phyloP scores from a whole-genome alignment of 139 green algal species.

The Asterochloris sp. region DNA sequence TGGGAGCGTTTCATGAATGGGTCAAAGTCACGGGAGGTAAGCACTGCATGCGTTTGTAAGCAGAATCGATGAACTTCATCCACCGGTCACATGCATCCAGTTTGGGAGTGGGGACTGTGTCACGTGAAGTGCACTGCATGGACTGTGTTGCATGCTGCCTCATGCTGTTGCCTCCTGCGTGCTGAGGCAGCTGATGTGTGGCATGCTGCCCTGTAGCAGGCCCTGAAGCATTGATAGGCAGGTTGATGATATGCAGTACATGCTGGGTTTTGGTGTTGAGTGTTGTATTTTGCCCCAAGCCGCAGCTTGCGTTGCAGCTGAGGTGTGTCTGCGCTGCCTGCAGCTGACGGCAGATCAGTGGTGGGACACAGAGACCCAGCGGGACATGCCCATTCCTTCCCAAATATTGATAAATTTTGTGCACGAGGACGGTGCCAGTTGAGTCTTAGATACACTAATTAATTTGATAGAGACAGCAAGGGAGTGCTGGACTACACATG shows the following conservation, averaged over 20 bases:
- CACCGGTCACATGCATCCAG: neutral
- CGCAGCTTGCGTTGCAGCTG: too few relatives aligned
- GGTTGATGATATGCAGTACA: neutral
- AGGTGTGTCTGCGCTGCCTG: neutral
- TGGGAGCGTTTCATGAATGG: slow-evolving; percentile 18
- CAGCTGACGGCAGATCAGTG: slow-evolving; percentile 15
- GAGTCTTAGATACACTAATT: neutral
- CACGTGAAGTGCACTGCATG: neutral
- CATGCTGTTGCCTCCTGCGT: neutral
- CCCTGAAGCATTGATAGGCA: neutral
- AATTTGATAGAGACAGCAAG: neutral
- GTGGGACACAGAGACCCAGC: slow-evolving; percentile 16
- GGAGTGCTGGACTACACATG: neutral
- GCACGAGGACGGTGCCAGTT: neutral
- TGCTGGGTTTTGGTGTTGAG: neutral
- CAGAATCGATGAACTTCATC: neutral
- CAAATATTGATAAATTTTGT: neutral
- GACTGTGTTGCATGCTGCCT: neutral
- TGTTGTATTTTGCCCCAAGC: neutral
- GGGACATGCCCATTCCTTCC: neutral
- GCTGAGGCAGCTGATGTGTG: neutral
- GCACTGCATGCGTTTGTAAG: neutral
- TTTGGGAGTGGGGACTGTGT: neutral
- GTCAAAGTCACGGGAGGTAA: slow-evolving; percentile 4
- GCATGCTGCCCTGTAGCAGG: neutral